Evolutionary conservation across 1,284 basidiomycete genomes (phyloP), one percentile per base, ranked within the genome.

Genomic region (Anthracocystis setariae): DNA sequence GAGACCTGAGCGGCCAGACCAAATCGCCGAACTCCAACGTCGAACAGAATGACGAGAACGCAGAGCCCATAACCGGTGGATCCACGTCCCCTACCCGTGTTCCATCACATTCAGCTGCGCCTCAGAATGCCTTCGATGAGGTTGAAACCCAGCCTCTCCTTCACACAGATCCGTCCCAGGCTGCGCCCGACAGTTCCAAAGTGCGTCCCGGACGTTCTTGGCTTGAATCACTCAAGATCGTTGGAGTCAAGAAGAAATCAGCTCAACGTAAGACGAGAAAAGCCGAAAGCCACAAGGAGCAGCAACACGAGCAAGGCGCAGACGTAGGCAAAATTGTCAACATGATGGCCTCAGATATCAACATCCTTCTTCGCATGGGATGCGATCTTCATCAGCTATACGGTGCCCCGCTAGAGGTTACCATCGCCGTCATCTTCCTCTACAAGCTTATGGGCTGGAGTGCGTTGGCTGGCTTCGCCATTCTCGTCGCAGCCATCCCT

Each of bases 381-480:
- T 71, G 88, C 89, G 46, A 86, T 87, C 3, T 77, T 24, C 67
- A 76, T 65, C 59, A 78, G 59, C 56, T 92, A 24, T 90, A 91
- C 76, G 85, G 83, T 85, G 90, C 88, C 0, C 92, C 92, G 0
- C 86, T 94, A 54, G 93, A 96, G 81, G 88, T 95, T 55, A 75
- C 89, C 46, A 88, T 95, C 43, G 92, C 90, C 17, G 64, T 35
- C 15, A 45, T 69, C 64, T 69, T 74, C 37, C 13, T 51, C 25
- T 46, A 53, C 49, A 92, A 91, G 73, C 85, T 95, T 9, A 88
- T 95, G 5, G 93, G 93, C 0, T 86, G 87, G 83, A 90, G 91
- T 7, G 92, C 92, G 0, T 92, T 96, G 68, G 89, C 90, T 1
- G 94, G 94, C 7, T 90, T 94, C 67, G 64, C 89, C n/a, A 86